A percentile compares a stretch with the other conserved stretches of the same genome.
These are phyloP conservation scores for Aspergillus carlsbadensis DNA, from an alignment of 495 filamentous ascomycete species.

Conservation along the genomic window DNA sequence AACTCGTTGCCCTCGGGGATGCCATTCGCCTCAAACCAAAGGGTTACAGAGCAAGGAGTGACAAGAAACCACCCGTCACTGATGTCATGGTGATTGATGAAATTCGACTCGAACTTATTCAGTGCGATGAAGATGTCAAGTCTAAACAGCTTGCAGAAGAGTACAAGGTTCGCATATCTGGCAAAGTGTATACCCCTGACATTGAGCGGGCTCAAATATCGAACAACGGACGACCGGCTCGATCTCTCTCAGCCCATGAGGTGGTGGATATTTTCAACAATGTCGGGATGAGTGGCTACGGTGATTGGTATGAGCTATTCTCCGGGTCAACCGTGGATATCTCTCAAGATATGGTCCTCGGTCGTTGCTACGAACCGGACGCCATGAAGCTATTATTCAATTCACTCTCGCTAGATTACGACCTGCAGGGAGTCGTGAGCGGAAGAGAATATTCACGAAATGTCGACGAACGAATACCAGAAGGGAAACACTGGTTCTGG, in stretches of 20 bases:
- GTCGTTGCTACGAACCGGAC: constrained; percentile 53
- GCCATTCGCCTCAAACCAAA: constrained; percentile 48
- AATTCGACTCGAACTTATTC: constrained; percentile 46
- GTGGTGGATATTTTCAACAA: constrained; percentile 34
- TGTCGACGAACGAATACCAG: constrained; percentile 46
- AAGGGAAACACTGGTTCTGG: constrained; percentile 54
- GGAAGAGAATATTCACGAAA: constrained; percentile 42
- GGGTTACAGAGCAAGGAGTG: constrained; percentile 15
- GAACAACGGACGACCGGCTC: constrained; percentile 19
- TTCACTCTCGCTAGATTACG: constrained; percentile 25
- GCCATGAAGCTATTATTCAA: constrained; percentile 47
- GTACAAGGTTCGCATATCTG: constrained; percentile 41
- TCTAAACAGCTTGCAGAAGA: constrained; percentile 41
- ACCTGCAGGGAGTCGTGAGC: constrained; percentile 36
- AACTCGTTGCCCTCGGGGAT: constrained; percentile 53
- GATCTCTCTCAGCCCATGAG: constrained; percentile 32
- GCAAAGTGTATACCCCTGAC: constrained; percentile 49
- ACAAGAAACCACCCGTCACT: constrained; percentile 23
- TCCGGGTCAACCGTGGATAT: constrained; percentile 38
- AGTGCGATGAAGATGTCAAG: constrained; percentile 45
- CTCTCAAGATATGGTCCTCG: constrained; percentile 50
- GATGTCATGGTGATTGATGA: constrained; percentile 54
- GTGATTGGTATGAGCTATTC: constrained; percentile 49
- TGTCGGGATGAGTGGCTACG: constrained; percentile 43
- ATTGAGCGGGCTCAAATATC: constrained; percentile 25